Base-by-base conservation (phyloP, 805 yeast species). In the Hanseniaspora jakobsenii region DNA sequence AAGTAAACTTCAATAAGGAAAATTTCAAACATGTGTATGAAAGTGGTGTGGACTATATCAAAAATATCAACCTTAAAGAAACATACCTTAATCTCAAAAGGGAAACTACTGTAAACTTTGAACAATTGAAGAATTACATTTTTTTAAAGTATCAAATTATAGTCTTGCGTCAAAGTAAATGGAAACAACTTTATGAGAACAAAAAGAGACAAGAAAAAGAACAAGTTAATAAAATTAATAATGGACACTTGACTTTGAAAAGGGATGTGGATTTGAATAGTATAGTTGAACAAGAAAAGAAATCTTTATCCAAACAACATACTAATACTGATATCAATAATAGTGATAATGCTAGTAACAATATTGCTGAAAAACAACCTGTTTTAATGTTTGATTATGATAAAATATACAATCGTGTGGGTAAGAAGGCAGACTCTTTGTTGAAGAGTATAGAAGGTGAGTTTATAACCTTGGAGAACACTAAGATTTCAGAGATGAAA, bases 71-170 rank as follows among this genome's bases (percentile, higher is more conserved):
- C 23, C 16, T 32, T 3, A 26, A 34, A 27, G 13, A 2, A 7
- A 19, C 18, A n/a, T 41, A 41, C 14, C 5, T 5, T 14, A 17
- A 18, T 4, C 13, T n/a, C 5, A 39, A 39, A 26, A 32, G 31
- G 18, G 9, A 16, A 4, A 18, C 23, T 3, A 8, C 19, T 2
- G n/a, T 32, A 12, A 39, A 26, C 8, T 39, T n/a, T 26, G 21
- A 32, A 10, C 35, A 41, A 32, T 14, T 41, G 21, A 41, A 27
- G 34, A 26, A 41, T 14, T 41, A 16, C 21, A 34, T 41, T 18
- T 34, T 41, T 21, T 34, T 41, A 23, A 41, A 28, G 29, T 41
- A 41, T 14, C 38, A 34, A 22, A 5, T 41, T 14, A n/a, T 41
- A 9, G 27, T 14, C 12, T 28, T 28, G 17, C 34, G 22, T 12